Base-by-base conservation (phyloP, 2,329 filamentous ascomycete species). In the Epichloe sibirici region DNA sequence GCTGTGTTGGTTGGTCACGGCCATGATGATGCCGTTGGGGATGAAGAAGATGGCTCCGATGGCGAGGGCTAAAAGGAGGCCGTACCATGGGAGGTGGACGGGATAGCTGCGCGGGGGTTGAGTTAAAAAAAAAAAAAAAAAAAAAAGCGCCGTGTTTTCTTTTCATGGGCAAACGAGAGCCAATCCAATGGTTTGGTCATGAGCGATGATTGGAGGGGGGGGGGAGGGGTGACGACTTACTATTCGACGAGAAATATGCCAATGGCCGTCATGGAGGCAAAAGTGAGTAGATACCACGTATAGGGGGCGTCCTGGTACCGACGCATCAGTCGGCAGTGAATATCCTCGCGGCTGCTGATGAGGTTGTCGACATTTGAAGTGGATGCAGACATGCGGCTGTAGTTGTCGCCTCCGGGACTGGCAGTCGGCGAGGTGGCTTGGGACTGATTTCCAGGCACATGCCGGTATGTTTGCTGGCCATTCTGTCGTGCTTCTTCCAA, bases 1-100 rank as follows among this genome's bases (percentile, higher is more conserved):
- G 67, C 83, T 88, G 66, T 93, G 87, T 64, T 91, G 88, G 65
- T 93, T 94, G 9, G 89, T 94, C 58, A 94, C 88, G 15, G 88
- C 89, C 86, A 93, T 94, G 61, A 95, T 86, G 64, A 94, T 93
- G 55, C 89, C 89, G 57, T 93, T 91, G 11, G 89, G 89, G 54
- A 95, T 88, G 71, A 94, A 94, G 55, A 94, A 85, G 51, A 91
- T 68, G 21, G 83, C 82, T 55, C 88, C 89, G 51, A 94, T 88
- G 28, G 74, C 79, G 2, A 95, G 75, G 1, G 89, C 86, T 5
- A 95, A 76, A 15, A 94, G 73, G 3, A 95, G 74, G 4, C 89
- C 89, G 61, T 93, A 93, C 85, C 89, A 94, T 0, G 89, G 89
- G 1, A 94, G 74, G 63, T 90, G 83, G 45, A 93, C 78, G 1